These are phyloP conservation scores for Coix lacrymajobi DNA, from an alignment of 176 grass and related monocot genomes.

Conservation along the genomic window DNA sequence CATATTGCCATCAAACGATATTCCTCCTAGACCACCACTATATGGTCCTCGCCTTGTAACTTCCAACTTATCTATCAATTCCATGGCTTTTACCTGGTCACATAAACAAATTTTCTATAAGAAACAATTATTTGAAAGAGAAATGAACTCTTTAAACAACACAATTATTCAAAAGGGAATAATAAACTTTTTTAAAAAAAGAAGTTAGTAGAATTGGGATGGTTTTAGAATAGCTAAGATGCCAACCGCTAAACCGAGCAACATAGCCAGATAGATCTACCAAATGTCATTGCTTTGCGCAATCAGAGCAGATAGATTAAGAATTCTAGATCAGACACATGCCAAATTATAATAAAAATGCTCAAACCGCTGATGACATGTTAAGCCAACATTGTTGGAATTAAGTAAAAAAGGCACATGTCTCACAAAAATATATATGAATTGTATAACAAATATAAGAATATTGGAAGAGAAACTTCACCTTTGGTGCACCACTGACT, in stretches of 20 bases:
- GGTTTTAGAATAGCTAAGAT: background rate
- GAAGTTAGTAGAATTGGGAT: background rate
- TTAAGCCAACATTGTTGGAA: background rate
- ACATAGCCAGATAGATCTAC: background rate
- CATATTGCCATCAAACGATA: constrained; percentile 73
- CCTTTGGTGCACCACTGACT: constrained; percentile 93
- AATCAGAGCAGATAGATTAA: background rate
- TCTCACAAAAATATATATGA: background rate
- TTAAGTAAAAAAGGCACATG: background rate
- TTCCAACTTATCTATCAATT: constrained; percentile 78
- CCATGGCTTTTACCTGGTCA: constrained; percentile 78
- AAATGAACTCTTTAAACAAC: background rate
- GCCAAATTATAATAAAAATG: background rate
- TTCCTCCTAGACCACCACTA: constrained; percentile 68
- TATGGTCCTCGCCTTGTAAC: constrained; percentile 78
- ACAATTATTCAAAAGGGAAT: background rate
- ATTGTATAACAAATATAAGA: background rate
- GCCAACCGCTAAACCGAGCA: background rate
- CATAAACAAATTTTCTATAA: constrained; percentile 3
- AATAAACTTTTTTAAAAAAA: background rate
- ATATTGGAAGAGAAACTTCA: constrained; percentile 13
- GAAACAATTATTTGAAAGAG: background rate
- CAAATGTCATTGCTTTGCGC: background rate
- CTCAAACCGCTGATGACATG: background rate
- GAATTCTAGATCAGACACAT: background rate